Percentiles rank a stretch among this genome's conserved stretches.
Conservation (phyloP, 768 basidiomycete species). For the Rhodotorula diobovata region DNA sequence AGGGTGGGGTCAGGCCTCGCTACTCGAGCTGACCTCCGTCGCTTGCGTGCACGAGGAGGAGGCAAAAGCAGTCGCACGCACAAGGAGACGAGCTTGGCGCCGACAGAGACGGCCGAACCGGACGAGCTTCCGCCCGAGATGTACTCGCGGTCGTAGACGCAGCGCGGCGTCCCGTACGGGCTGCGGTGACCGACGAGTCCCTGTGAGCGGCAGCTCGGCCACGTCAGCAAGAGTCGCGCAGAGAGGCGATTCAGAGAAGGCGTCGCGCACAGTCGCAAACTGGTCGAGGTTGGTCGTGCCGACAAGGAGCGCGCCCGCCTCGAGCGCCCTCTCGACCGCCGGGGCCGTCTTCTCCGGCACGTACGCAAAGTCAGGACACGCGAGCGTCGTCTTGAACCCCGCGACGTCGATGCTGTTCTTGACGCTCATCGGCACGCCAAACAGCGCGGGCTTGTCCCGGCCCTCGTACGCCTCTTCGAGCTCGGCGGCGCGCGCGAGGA, state of each 20-base stretch:
- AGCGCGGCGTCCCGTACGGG: constrained; percentile 8
- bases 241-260: no score
- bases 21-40: no score
- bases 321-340: constrained; percentile 5
- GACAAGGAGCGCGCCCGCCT: constrained; percentile 11
- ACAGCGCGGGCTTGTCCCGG: constrained; percentile 3
- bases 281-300: constrained; percentile 26
- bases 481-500: not conserved
- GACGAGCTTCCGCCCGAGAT: constrained; percentile 8
- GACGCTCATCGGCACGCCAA: constrained; percentile 16
- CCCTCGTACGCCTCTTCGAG: not conserved
- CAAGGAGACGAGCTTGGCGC: not conserved
- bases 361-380: constrained; percentile 5
- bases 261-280: constrained; percentile 9
- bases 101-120: constrained; percentile 9
- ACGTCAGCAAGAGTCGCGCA: no score
- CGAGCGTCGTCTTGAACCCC: constrained; percentile 3
- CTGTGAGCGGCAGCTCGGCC: not conserved
- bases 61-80: not conserved
- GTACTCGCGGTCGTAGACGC: not conserved
- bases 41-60: no score
- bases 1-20: no score
- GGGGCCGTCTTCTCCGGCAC: not conserved
- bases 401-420: constrained; percentile 11
- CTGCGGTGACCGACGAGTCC: constrained; percentile 8